A percentile compares a stretch with the other conserved stretches of the same genome.
Evolutionary conservation across 2,329 filamentous ascomycete species (phyloP).

Genomic region (Cladosporium sp.): DNA sequence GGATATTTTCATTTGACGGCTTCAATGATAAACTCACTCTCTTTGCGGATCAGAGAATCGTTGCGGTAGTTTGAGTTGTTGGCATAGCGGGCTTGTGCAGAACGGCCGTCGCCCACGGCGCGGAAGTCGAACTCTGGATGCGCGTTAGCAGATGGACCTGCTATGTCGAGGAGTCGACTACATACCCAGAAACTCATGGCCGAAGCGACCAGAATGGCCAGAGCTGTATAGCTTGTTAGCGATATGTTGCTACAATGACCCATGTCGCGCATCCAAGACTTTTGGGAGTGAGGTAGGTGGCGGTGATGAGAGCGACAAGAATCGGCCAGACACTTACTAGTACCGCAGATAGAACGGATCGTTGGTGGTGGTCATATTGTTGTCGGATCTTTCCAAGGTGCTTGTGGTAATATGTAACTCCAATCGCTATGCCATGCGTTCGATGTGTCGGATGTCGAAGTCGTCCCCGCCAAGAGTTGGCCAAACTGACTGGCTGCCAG

Average conservation of each 20-base stretch:
- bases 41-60: conserved; percentile 97
- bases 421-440: neutral
- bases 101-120: conserved; percentile 84
- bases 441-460: conserved; percentile 4
- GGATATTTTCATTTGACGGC: neutral
- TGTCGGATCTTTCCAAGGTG: neutral
- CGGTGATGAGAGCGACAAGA: neutral
- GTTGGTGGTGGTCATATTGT: conserved; percentile 57
- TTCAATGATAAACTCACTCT: conserved; percentile 61
- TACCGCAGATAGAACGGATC: conserved; percentile 95
- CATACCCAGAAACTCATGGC: conserved; percentile 93
- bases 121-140: conserved; percentile 87
- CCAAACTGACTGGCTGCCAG: no score
- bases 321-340: conserved; percentile 62
- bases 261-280: no score
- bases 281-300: neutral
- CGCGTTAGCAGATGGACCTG: conserved; percentile 17
- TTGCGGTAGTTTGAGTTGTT: conserved; percentile 99
- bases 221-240: conserved; percentile 55
- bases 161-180: neutral
- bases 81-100: conserved; percentile 90
- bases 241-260: no score
- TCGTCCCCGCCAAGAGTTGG: neutral
- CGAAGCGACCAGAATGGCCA: conserved; percentile 93
- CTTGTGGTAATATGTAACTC: neutral